A percentile compares a stretch with the other conserved stretches of the same genome.
These are phyloP conservation scores for Dendrobium nobile DNA, from an alignment of 106 monocot genomes.

Conservation along the genomic window DNA sequence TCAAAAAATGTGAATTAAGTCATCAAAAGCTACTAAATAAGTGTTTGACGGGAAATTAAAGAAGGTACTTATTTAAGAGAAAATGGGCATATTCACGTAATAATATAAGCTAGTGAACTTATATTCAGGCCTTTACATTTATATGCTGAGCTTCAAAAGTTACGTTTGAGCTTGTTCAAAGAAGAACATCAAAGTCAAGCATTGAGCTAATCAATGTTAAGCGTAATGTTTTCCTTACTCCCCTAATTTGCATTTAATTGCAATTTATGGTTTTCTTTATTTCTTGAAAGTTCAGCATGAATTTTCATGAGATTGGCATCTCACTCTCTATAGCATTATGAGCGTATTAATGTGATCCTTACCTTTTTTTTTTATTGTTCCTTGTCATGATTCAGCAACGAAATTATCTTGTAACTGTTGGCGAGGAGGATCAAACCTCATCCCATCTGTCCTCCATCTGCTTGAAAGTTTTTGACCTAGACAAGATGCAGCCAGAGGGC, in stretches of 20 bases:
- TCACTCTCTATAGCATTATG: not conserved
- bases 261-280: not conserved
- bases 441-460: slow-evolving; percentile 54
- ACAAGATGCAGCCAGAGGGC: slow-evolving; percentile 87
- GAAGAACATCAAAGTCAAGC: not conserved
- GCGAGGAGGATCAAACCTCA: slow-evolving; percentile 80
- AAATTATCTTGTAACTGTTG: slow-evolving; percentile 82
- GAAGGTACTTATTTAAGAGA: too few species aligned
- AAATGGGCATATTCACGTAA: too few species aligned
- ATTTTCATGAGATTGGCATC: not conserved
- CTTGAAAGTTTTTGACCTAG: slow-evolving; percentile 90
- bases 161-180: not conserved
- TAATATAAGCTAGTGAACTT: not conserved
- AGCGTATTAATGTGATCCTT: not conserved
- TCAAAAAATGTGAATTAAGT: too few species aligned
- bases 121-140: not conserved
- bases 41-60: too few species aligned
- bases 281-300: not conserved
- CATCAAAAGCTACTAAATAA: too few species aligned
- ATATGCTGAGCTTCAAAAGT: not conserved
- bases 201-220: not conserved
- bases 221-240: not conserved
- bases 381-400: slow-evolving; percentile 58
- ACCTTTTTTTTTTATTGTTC: not conserved
- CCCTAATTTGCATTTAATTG: not conserved